Conservation (phyloP, 2,329 filamentous ascomycete genomes). For the Pseudogymnoascus sp. region DNA sequence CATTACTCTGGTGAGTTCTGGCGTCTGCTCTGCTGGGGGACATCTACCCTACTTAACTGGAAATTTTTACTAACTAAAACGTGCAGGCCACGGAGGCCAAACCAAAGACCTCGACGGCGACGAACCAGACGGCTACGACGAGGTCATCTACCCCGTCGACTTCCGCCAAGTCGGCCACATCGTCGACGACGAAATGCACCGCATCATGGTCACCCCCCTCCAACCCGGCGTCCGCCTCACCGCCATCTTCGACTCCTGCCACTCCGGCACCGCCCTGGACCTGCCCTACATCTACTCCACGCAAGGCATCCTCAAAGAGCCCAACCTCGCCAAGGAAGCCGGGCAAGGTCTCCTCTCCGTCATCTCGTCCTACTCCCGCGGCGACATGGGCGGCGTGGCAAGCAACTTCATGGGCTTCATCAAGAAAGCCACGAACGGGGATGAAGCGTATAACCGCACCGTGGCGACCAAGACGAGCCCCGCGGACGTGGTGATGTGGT, state of each 20-base stretch:
- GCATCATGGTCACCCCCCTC: conserved; percentile 66
- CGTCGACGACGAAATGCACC: conserved; percentile 75
- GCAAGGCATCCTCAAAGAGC: conserved; percentile 61
- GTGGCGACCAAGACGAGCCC: conserved; percentile 85
- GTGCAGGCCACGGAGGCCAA: conserved; percentile 67
- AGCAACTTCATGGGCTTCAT: conserved; percentile 69
- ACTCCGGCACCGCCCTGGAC: conserved; percentile 59
- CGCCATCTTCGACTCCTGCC: conserved; percentile 63
- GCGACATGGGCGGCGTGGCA: conserved; percentile 76
- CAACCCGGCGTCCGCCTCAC: conserved; percentile 73
- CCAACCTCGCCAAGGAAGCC: conserved; percentile 60
- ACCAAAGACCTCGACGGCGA: conserved; percentile 72
- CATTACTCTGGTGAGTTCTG: conserved; percentile 74
- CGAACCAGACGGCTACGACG: conserved; percentile 74
- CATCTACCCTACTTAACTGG: no score
- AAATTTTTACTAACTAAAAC: conserved; percentile 10
- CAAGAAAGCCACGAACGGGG: conserved; percentile 76
- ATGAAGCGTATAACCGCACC: conserved; percentile 71
- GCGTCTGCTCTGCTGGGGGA: no score
- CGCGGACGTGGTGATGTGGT: conserved; percentile 97
- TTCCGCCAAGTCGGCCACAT: conserved; percentile 74
- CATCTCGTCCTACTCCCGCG: conserved; percentile 53
- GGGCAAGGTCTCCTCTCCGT: conserved; percentile 55
- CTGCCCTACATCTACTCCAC: conserved; percentile 64
- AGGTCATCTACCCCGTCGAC: conserved; percentile 78